Conservation (phyloP, 352 stramenopile genomes). For the Phytophthora aleatoria region DNA sequence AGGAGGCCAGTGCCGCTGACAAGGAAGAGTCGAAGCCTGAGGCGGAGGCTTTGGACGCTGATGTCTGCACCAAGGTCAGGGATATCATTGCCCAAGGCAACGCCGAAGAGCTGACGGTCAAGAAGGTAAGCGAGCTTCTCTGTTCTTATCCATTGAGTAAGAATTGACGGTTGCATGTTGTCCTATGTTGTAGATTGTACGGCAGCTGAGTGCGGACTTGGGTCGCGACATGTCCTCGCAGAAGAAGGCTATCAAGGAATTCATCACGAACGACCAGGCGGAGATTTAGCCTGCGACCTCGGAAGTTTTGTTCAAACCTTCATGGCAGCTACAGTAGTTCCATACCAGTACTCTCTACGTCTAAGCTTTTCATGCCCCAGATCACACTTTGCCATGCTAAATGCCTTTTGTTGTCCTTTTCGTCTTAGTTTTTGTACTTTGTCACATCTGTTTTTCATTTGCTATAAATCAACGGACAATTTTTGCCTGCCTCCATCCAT, state of each 20-base stretch:
- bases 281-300: constrained; percentile 17
- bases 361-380: too few relatives aligned
- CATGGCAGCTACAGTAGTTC: background rate
- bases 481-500: constrained; percentile 44
- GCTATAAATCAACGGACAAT: background rate
- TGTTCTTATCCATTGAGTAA: background rate
- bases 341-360: too few relatives aligned
- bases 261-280: constrained; percentile 54
- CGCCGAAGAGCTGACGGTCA: constrained; percentile 81
- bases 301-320: constrained; percentile 4
- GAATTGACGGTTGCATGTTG: constrained; percentile 6
- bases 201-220: constrained; percentile 67
- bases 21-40: constrained; percentile 24
- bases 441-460: background rate
- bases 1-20: constrained; percentile 14
- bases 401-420: constrained; percentile 1
- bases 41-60: constrained; percentile 37
- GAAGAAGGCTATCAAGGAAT: constrained; percentile 86
- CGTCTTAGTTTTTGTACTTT: constrained; percentile 1
- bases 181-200: constrained; percentile 57
- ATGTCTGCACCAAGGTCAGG: constrained; percentile 69
- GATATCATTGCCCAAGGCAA: constrained; percentile 83
- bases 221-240: constrained; percentile 68
- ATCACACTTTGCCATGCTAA: background rate
- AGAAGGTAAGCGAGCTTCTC: constrained; percentile 54